Evolutionary conservation across 768 basidiomycete species (phyloP).

Genomic region (Pisolithus sp.): DNA sequence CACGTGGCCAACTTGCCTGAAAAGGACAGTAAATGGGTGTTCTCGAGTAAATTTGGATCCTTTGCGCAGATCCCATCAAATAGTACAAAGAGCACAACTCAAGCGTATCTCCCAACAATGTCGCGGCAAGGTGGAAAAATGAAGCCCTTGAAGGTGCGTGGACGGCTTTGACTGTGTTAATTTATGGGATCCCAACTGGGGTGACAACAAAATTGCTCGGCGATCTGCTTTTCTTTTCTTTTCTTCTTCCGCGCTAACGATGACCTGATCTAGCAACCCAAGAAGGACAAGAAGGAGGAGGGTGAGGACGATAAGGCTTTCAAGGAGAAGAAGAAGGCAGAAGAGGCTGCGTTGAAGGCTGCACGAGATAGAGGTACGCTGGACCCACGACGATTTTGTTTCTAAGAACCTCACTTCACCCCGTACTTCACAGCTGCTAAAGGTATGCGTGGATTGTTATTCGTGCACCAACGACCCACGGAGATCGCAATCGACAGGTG

Average conservation of each 20-base stretch:
- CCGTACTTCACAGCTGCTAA: conserved; percentile 15
- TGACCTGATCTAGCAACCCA: conserved; percentile 51
- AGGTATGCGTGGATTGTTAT: conserved; percentile 16
- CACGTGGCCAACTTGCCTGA: no score
- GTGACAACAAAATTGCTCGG: neutral
- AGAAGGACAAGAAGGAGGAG: conserved; percentile 73
- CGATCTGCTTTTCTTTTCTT: neutral
- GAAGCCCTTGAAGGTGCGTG: conserved; percentile 78
- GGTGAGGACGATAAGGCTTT: conserved; percentile 66
- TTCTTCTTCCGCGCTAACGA: conserved; percentile 3
- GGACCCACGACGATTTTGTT: neutral
- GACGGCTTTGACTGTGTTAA: neutral
- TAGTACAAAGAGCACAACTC: neutral
- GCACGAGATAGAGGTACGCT: conserved; percentile 65
- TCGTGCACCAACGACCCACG: conserved; percentile 5
- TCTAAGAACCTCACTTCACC: conserved; percentile 1
- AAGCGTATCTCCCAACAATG: conserved; percentile 10
- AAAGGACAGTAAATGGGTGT: no score
- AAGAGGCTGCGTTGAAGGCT: conserved; percentile 65
- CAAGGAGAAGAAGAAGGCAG: conserved; percentile 73
- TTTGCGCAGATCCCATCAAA: neutral
- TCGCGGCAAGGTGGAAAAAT: conserved; percentile 76
- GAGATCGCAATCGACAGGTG: conserved; percentile 37
- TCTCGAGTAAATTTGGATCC: neutral
- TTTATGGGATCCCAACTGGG: neutral